Base-by-base conservation (phyloP, 2,329 filamentous ascomycete species). In the Alternaria burnsii region DNA sequence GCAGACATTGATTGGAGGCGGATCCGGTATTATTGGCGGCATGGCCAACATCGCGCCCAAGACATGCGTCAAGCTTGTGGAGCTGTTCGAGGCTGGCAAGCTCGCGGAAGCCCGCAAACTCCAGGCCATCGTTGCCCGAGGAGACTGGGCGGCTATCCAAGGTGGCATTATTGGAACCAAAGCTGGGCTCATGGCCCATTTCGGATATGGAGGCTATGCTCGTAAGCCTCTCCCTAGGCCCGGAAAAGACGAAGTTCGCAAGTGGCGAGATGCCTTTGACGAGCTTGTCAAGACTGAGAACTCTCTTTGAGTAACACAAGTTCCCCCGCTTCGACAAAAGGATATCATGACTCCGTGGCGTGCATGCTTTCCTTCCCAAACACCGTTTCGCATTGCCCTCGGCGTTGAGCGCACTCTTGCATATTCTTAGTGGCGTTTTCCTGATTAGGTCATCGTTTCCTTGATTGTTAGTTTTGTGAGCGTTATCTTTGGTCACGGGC, bases 111-210 rank as follows among this genome's bases (percentile, higher is more conserved):
- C 90, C 1, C 82, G 84, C 55, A 83, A 84, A 66, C 74, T 91
- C 70, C 90, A 91, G 77, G 88, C 87, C 46, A 76, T 89, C 30
- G 84, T 92, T 22, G 88, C 89, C 1, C 80, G 85, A 34, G 89
- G 87, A 22, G 89, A 92, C 77, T 91, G 89, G 89, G 85, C 84
- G 0, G 87, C 87, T 47, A 91, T 91, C 62, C 84, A 90, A 70
- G 87, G 88, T 14, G 89, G 89, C 1, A 87, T 91, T 65, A 85
- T 90, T 30, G 88, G 88, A 4, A 89, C 89, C 62, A 92, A 92
- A 81, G 85, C 86, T 46, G 88, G 83, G 1, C 74, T 92, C 71
- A 81, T 88, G 73, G 81, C 83, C 28, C 88, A 87, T 74, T 86
- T 85, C 66, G 87, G 86, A 8, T 92, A 92, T 69, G 89, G 90